Conservation (phyloP, 306 rosid genomes). For the Bauhinia variegata region DNA sequence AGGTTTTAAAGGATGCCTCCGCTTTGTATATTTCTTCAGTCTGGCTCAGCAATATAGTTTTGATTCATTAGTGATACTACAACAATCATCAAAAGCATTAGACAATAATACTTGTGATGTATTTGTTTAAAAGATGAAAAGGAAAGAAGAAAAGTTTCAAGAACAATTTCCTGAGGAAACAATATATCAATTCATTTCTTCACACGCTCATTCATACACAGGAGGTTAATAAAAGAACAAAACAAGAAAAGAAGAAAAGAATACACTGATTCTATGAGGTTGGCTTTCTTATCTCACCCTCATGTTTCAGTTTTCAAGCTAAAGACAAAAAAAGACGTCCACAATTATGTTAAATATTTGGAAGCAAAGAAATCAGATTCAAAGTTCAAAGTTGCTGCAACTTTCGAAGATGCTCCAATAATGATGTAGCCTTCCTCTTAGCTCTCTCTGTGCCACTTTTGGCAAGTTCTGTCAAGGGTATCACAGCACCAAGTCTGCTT, state of each 20-base stretch:
- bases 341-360: constrained; percentile 48
- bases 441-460: constrained; percentile 87
- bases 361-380: constrained; percentile 40
- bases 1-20: too few relatives aligned
- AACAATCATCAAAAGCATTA: too few relatives aligned
- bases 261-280: constrained; percentile 58
- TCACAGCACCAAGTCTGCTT: constrained; percentile 85
- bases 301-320: constrained; percentile 58
- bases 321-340: constrained; percentile 33
- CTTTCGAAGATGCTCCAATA: constrained; percentile 84
- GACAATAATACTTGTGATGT: too few relatives aligned
- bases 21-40: too few relatives aligned
- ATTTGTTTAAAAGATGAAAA: too few relatives aligned
- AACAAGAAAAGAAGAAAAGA: constrained; percentile 44
- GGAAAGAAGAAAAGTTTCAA: background rate
- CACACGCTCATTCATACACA: constrained; percentile 59
- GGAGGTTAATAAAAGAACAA: constrained; percentile 33
- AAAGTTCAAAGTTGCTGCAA: constrained; percentile 54
- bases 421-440: constrained; percentile 85
- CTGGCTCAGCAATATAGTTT: too few relatives aligned
- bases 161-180: constrained; percentile 37
- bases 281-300: constrained; percentile 58
- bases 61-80: too few relatives aligned
- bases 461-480: constrained; percentile 81
- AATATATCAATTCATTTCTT: constrained; percentile 52